A percentile compares a stretch with the other conserved stretches of the same genome.
Evolutionary conservation across 176 grass and related monocot genomes (phyloP).

Genomic region (Oryza nivara): DNA sequence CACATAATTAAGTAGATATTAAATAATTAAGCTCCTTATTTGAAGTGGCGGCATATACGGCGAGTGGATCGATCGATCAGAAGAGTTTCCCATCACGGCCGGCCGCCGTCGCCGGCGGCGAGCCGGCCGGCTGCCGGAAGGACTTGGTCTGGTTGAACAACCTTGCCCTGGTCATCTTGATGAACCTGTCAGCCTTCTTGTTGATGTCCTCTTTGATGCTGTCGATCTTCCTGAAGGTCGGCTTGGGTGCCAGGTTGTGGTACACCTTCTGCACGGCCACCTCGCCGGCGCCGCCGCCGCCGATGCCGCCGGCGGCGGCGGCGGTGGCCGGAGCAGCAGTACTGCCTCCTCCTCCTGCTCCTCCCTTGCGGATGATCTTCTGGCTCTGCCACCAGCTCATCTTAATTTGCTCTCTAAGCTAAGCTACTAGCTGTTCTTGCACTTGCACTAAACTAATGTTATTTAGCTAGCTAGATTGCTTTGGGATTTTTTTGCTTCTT

Average conservation of each 20-base stretch:
- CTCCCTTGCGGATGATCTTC: background rate
- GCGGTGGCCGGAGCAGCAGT: background rate
- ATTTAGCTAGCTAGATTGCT: background rate
- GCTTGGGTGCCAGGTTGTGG: background rate
- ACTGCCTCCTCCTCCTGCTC: background rate
- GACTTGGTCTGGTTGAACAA: background rate
- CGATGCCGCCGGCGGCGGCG: background rate
- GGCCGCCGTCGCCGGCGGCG: background rate
- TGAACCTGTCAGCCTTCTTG: slow-evolving; percentile 33
- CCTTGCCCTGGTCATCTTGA: slow-evolving; percentile 6
- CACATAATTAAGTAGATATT: background rate
- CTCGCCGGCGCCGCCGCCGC: background rate
- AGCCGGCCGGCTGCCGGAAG: background rate
- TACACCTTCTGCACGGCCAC: slow-evolving; percentile 44
- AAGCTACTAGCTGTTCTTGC: background rate
- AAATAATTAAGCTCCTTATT: background rate
- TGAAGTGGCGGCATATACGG: background rate
- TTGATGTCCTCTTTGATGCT: slow-evolving; percentile 23
- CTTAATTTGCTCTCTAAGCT: background rate
- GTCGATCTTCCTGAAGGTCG: background rate
- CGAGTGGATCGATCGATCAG: background rate
- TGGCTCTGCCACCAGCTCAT: slow-evolving; percentile 17
- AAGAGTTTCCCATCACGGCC: background rate
- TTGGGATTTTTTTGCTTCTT: background rate
- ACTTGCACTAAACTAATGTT: background rate